Percentiles rank a stretch among this genome's conserved stretches.
phyloP scores from a whole-genome alignment of 306 rosid genomes.

The Dicorynia guianensis region DNA sequence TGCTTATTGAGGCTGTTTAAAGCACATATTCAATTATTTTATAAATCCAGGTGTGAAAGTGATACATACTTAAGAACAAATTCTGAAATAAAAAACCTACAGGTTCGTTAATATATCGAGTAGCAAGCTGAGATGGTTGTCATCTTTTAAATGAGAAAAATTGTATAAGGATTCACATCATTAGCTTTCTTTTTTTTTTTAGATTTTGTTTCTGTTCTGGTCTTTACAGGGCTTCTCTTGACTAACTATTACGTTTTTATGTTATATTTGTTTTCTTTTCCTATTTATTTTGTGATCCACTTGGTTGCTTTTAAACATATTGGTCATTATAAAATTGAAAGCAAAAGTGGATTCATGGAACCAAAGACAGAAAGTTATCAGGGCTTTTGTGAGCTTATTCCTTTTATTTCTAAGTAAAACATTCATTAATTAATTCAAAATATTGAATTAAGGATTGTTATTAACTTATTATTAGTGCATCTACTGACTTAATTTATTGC shows the following conservation, averaged over 20 bases:
- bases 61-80: background rate
- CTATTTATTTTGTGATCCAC: background rate
- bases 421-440: background rate
- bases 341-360: background rate
- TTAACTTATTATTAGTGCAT: conserved; percentile 22
- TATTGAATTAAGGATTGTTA: background rate
- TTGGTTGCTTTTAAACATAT: conserved; percentile 4
- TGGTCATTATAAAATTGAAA: background rate
- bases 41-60: conserved; percentile 5
- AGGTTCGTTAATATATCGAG: background rate
- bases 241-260: conserved; percentile 5
- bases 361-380: background rate
- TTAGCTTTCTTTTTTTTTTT: conserved; percentile 8
- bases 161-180: background rate
- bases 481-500: background rate
- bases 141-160: background rate
- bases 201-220: background rate
- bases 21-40: background rate
- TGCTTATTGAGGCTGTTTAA: conserved; percentile 9
- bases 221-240: background rate
- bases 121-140: background rate
- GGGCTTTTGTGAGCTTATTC: background rate
- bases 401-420: background rate
- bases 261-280: background rate
- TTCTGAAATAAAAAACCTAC: background rate